Conservation (phyloP, 2,329 filamentous ascomycete species). For the Juglanconis oblonga region DNA sequence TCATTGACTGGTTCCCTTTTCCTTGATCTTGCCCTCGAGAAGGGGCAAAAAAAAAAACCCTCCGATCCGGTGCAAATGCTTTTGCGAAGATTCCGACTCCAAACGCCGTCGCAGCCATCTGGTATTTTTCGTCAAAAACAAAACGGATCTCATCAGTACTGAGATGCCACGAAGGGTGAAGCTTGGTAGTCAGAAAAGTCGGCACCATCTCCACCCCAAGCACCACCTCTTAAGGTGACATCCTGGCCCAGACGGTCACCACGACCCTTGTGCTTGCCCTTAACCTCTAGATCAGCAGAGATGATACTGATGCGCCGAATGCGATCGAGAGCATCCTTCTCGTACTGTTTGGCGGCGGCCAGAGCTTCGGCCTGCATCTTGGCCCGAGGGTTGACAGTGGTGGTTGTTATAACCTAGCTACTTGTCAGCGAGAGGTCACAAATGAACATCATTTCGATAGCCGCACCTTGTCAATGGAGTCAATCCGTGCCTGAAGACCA, state of each 20-base stretch:
- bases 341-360: slow-evolving; percentile 66
- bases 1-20: not conserved
- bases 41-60: not conserved
- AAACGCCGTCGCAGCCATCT: slow-evolving; percentile 13
- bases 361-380: slow-evolving; percentile 70
- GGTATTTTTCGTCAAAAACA: slow-evolving; percentile 1
- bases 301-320: slow-evolving; percentile 75
- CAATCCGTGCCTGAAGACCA: slow-evolving; percentile 74
- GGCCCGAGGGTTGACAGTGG: slow-evolving; percentile 62
- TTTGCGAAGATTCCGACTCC: slow-evolving; percentile 10
- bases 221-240: not conserved
- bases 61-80: slow-evolving; percentile 1
- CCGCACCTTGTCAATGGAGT: slow-evolving; percentile 71
- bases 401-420: slow-evolving; percentile 66
- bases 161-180: not conserved
- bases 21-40: not conserved
- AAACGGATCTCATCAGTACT: not conserved
- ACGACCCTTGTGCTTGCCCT: slow-evolving; percentile 25
- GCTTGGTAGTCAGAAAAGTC: slow-evolving; percentile 1
- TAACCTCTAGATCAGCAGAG: slow-evolving; percentile 72
- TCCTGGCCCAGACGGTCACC: not conserved
- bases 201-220: slow-evolving; percentile 1
- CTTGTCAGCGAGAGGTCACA: not conserved
- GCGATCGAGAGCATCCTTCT: slow-evolving; percentile 71
- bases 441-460: not conserved